These are phyloP conservation scores for Paspalum notatum DNA, from an alignment of 176 grass and related monocot species.

Conservation along the genomic window DNA sequence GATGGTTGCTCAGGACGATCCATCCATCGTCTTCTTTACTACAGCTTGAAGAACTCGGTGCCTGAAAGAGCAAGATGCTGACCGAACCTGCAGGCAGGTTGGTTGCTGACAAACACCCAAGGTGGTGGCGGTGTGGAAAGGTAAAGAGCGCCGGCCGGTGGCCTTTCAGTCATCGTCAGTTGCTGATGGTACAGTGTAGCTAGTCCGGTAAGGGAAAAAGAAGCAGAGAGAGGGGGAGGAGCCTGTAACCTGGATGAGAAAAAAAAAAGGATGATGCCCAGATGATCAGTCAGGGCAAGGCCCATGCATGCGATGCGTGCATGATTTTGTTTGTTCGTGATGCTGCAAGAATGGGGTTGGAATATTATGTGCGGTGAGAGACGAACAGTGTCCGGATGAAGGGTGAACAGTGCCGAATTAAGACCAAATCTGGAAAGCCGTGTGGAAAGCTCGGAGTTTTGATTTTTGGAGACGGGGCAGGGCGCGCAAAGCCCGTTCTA, in stretches of 20 bases:
- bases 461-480: too few species aligned
- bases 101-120: background rate
- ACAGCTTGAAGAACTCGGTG: background rate
- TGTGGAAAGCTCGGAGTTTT: too few species aligned
- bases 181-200: background rate
- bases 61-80: background rate
- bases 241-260: background rate
- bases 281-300: too few species aligned
- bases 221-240: background rate
- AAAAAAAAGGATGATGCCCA: background rate
- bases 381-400: too few species aligned
- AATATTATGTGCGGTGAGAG: too few species aligned
- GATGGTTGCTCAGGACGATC: background rate
- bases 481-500: too few species aligned
- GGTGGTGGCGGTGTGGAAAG: background rate
- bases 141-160: background rate
- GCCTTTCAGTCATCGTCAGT: background rate
- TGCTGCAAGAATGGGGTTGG: too few species aligned
- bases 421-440: too few species aligned
- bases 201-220: background rate
- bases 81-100: too few species aligned
- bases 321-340: too few species aligned
- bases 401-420: too few species aligned
- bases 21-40: background rate
- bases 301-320: too few species aligned